phyloP scores from a whole-genome alignment of 164 flowering plant species.

The Berberis vulgaris region DNA sequence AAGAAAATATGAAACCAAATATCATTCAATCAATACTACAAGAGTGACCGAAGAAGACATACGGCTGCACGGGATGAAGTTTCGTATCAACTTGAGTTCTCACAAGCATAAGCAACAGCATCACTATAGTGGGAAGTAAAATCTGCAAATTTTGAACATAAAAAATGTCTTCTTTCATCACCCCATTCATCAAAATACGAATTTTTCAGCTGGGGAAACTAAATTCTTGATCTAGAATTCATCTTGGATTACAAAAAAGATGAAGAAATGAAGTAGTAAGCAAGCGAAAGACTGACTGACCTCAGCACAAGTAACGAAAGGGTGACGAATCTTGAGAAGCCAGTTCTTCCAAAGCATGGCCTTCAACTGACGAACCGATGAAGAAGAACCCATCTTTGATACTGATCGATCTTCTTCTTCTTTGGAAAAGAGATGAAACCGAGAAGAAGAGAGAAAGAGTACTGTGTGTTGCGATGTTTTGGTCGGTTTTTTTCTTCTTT shows the following conservation, averaged over 20 bases:
- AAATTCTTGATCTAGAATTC: neutral
- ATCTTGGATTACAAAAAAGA: neutral
- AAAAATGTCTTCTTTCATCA: neutral
- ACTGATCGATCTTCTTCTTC: too few relatives aligned
- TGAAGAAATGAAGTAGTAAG: neutral
- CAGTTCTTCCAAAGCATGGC: constrained; percentile 96
- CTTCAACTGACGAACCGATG: constrained; percentile 48
- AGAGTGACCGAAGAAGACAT: constrained; percentile 13
- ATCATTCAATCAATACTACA: neutral
- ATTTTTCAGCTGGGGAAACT: too few relatives aligned
- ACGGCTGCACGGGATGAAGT: constrained; percentile 85
- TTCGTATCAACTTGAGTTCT: constrained; percentile 70
- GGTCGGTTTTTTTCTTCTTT: too few relatives aligned
- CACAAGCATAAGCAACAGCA: constrained; percentile 76
- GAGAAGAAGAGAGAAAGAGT: too few relatives aligned
- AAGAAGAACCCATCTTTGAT: constrained; percentile 32
- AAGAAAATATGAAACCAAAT: neutral
- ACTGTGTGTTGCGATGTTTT: too few relatives aligned
- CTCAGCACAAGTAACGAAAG: constrained; percentile 67
- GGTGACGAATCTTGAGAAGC: constrained; percentile 91
- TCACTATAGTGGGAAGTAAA: constrained; percentile 77
- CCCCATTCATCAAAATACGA: too few relatives aligned
- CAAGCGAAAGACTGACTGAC: constrained; percentile 17
- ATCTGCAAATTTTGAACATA: constrained; percentile 33
- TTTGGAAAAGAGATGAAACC: too few relatives aligned